Conservation (phyloP, 331 rosid species). For the Ulmus americana region DNA sequence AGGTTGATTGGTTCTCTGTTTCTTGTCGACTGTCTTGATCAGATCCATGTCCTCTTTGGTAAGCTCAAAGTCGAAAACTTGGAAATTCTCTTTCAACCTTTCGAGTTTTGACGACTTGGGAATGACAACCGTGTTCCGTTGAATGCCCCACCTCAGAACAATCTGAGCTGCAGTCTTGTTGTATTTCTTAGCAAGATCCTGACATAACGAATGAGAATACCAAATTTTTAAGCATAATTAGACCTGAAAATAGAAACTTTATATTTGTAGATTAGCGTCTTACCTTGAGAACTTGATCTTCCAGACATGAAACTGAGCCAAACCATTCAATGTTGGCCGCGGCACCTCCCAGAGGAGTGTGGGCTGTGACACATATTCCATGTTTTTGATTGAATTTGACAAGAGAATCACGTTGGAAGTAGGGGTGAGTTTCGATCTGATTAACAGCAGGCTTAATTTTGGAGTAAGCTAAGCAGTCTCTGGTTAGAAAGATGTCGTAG, state of each 20-base stretch:
- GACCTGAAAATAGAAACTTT: background rate
- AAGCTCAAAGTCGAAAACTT: slow-evolving; percentile 59
- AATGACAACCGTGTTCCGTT: slow-evolving; percentile 59
- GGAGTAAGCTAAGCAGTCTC: slow-evolving; percentile 85
- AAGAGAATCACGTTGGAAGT: slow-evolving; percentile 79
- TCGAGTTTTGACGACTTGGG: slow-evolving; percentile 70
- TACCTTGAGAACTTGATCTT: slow-evolving; percentile 71
- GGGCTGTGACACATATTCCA: slow-evolving; percentile 77
- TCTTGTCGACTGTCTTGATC: slow-evolving; percentile 30
- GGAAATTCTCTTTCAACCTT: slow-evolving; percentile 67
- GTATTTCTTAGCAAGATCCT: slow-evolving; percentile 68
- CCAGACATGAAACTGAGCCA: slow-evolving; percentile 71
- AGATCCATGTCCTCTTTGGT: slow-evolving; percentile 38
- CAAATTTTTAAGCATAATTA: background rate
- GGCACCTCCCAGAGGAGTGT: slow-evolving; percentile 91
- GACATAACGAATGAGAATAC: background rate
- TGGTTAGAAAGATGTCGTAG: slow-evolving; percentile 69
- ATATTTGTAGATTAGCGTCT: background rate
- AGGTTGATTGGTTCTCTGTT: slow-evolving; percentile 34
- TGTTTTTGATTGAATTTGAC: slow-evolving; percentile 83
- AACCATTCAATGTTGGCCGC: slow-evolving; percentile 70
- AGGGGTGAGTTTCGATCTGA: slow-evolving; percentile 88
- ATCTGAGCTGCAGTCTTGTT: slow-evolving; percentile 61
- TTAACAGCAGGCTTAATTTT: slow-evolving; percentile 92
- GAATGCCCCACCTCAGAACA: slow-evolving; percentile 73